phyloP scores from a whole-genome alignment of 2,329 filamentous ascomycete genomes.

The Neophaeococcomyces aloes region DNA sequence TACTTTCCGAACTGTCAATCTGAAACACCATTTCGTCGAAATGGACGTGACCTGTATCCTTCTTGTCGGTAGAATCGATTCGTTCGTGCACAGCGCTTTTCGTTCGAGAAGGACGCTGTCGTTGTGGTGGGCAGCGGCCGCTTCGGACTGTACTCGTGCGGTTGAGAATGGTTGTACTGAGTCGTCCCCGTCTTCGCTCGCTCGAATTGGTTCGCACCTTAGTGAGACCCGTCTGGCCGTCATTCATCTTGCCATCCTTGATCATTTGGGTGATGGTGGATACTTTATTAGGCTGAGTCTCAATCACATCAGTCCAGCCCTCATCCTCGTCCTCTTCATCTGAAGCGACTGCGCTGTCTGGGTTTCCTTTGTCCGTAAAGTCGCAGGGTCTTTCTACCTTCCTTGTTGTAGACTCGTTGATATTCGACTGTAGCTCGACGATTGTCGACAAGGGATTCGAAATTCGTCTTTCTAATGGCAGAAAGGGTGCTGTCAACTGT shows the following conservation, averaged over 20 bases:
- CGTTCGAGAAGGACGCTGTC: neutral
- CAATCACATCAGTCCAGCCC: slow-evolving; percentile 14
- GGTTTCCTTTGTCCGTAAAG: slow-evolving; percentile 8
- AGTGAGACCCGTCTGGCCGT: neutral
- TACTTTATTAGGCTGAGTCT: slow-evolving; percentile 1
- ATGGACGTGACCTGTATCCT: neutral
- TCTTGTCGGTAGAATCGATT: slow-evolving; percentile 2
- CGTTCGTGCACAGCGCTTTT: neutral
- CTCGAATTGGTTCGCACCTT: slow-evolving; percentile 3
- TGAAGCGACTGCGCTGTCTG: slow-evolving; percentile 15
- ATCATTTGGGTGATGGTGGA: neutral
- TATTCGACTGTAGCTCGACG: slow-evolving; percentile 10
- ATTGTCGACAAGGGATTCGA: slow-evolving; percentile 13
- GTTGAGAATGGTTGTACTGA: neutral
- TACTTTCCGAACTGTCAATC: too few relatives aligned
- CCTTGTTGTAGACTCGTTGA: neutral
- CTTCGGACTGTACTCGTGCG: neutral
- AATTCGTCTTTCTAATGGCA: neutral
- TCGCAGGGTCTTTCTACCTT: slow-evolving; percentile 13
- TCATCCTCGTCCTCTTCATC: slow-evolving; percentile 14
- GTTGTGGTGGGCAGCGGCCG: neutral
- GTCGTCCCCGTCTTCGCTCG: neutral
- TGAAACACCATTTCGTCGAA: neutral
- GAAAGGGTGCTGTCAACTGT: slow-evolving; percentile 5
- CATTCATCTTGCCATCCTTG: slow-evolving; percentile 3